Percentiles rank a stretch among this genome's conserved stretches.
These are phyloP conservation scores for Boletus rubropictus DNA, from an alignment of 768 basidiomycete genomes.

Conservation along the genomic window DNA sequence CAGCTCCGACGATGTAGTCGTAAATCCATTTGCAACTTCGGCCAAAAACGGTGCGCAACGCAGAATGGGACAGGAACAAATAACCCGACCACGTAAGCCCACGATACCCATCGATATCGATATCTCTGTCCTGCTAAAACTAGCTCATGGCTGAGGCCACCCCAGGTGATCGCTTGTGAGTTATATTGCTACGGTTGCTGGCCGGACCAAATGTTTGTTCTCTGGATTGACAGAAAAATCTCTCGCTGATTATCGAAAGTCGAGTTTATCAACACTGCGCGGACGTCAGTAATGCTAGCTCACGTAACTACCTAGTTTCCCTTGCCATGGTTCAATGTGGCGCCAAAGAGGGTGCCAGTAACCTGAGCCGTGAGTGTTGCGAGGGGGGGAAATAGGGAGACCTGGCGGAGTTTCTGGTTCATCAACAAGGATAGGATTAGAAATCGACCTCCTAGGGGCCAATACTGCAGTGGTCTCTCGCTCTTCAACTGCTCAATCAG, in stretches of 20 bases:
- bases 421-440: too few species aligned
- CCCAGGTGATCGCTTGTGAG: constrained; percentile 36
- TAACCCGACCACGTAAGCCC: constrained; percentile 31
- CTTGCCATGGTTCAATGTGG: constrained; percentile 45
- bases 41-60: constrained; percentile 34
- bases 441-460: too few species aligned
- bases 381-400: too few species aligned
- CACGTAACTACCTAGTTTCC: constrained; percentile 34
- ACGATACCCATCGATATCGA: constrained; percentile 40
- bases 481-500: too few species aligned
- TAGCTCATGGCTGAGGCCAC: constrained; percentile 35
- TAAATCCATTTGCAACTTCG: constrained; percentile 35
- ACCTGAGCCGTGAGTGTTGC: too few species aligned
- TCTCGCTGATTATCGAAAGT: constrained; percentile 51
- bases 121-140: constrained; percentile 25
- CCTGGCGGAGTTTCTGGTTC: too few species aligned
- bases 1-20: constrained; percentile 64
- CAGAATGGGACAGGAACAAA: constrained; percentile 39
- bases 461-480: too few species aligned
- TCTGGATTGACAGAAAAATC: constrained; percentile 50
- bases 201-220: constrained; percentile 37
- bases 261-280: constrained; percentile 46
- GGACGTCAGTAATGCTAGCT: constrained; percentile 38
- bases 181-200: constrained; percentile 30
- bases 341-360: constrained; percentile 24